Evolutionary conservation across 2,329 filamentous ascomycete genomes (phyloP).

Genomic region (Ophiostoma australiae): DNA sequence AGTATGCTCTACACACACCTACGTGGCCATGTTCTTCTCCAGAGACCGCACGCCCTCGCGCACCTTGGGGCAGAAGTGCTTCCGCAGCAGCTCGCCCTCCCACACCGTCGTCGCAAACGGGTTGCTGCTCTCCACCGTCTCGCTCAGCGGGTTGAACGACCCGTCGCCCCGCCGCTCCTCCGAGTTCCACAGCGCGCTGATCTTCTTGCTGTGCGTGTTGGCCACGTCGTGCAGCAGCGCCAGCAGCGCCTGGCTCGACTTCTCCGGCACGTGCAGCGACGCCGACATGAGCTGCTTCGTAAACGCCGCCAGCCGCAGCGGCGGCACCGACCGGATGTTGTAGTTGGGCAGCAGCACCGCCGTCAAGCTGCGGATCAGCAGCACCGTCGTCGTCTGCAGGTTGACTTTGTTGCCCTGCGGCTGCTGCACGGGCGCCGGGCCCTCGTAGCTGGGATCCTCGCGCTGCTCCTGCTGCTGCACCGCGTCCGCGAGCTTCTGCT

Average conservation of each 20-base stretch:
- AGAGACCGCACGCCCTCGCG: slow-evolving; percentile 66
- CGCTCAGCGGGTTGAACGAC: slow-evolving; percentile 67
- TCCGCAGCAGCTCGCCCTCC: slow-evolving; percentile 83
- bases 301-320: slow-evolving; percentile 83
- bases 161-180: slow-evolving; percentile 92
- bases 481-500: slow-evolving; percentile 60
- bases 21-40: slow-evolving; percentile 55
- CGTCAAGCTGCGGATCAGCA: slow-evolving; percentile 81
- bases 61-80: slow-evolving; percentile 83
- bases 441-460: not conserved
- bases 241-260: slow-evolving; percentile 74
- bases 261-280: slow-evolving; percentile 83
- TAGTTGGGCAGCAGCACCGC: slow-evolving; percentile 72
- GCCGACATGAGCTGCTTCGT: slow-evolving; percentile 82
- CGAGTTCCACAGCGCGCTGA: slow-evolving; percentile 85
- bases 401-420: slow-evolving; percentile 65
- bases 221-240: slow-evolving; percentile 72
- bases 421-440: slow-evolving; percentile 29
- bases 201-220: slow-evolving; percentile 74
- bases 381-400: slow-evolving; percentile 87
- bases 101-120: slow-evolving; percentile 86
- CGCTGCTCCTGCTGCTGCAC: slow-evolving; percentile 26
- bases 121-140: slow-evolving; percentile 78
- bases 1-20: not conserved
- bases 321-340: slow-evolving; percentile 69